Conservation (phyloP, 495 filamentous ascomycete genomes). For the Parmelia sp. region DNA sequence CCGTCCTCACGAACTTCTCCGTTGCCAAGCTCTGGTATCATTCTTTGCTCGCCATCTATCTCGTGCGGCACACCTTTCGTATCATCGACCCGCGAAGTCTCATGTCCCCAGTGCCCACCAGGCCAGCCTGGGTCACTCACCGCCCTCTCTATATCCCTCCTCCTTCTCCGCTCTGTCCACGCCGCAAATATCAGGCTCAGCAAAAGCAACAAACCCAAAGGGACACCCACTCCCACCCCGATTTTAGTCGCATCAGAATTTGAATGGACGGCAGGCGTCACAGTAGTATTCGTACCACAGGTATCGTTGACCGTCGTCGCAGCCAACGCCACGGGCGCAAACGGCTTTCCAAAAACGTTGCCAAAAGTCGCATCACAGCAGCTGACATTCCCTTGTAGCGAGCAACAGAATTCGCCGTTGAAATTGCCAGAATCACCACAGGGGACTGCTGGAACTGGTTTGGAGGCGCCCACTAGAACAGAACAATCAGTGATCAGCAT, state of each 20-base stretch:
- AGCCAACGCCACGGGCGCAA: neutral
- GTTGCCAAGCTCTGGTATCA: neutral
- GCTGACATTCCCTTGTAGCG: neutral
- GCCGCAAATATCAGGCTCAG: neutral
- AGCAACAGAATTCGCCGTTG: neutral
- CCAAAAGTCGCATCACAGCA: neutral
- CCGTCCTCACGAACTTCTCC: neutral
- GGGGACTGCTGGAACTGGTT: neutral
- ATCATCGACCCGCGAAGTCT: neutral
- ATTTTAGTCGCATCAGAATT: neutral
- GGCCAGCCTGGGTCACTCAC: neutral
- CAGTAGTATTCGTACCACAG: neutral
- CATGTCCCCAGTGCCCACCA: neutral
- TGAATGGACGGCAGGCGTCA: neutral
- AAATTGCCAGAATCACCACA: neutral
- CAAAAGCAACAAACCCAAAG: neutral
- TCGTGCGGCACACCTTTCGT: neutral
- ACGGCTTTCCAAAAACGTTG: neutral
- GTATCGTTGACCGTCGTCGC: neutral
- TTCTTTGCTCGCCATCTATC: neutral
- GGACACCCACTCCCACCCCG: neutral
- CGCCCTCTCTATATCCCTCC: neutral
- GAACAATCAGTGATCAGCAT: neutral
- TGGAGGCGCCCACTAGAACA: neutral
- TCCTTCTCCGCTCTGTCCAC: neutral